A percentile compares a stretch with the other conserved stretches of the same genome.
Evolutionary conservation across 2,329 filamentous ascomycete genomes (phyloP).

Genomic region (Bertia moriformis): DNA sequence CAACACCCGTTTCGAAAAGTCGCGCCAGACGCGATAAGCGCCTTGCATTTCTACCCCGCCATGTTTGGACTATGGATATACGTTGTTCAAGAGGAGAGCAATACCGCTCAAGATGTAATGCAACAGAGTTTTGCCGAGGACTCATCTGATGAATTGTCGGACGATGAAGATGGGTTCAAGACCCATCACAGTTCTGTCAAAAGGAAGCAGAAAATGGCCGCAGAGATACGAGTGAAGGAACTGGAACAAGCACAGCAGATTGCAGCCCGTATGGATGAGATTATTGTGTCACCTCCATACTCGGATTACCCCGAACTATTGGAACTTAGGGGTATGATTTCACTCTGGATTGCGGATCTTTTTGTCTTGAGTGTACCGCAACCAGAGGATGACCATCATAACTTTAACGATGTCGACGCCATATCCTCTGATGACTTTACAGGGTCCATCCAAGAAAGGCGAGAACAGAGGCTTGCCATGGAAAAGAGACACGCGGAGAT

Average conservation of each 20-base stretch:
- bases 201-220: slow-evolving; percentile 18
- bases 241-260: slow-evolving; percentile 46
- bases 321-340: slow-evolving; percentile 58
- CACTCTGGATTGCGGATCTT: slow-evolving; percentile 63
- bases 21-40: slow-evolving; percentile 41
- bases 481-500: slow-evolving; percentile 15
- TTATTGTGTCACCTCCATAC: slow-evolving; percentile 58
- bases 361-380: slow-evolving; percentile 21
- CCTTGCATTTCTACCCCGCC: slow-evolving; percentile 67
- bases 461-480: slow-evolving; percentile 14
- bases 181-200: slow-evolving; percentile 1
- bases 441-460: slow-evolving; percentile 13
- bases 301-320: slow-evolving; percentile 53
- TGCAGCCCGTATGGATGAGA: slow-evolving; percentile 52
- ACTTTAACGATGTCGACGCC: slow-evolving; percentile 4
- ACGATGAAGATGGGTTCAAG: slow-evolving; percentile 11
- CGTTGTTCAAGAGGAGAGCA: slow-evolving; percentile 48
- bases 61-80: slow-evolving; percentile 74
- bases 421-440: slow-evolving; percentile 10
- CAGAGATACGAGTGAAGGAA: slow-evolving; percentile 29
- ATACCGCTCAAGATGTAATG: slow-evolving; percentile 22
- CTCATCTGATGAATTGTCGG: slow-evolving; percentile 7
- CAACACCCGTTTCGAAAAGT: slow-evolving; percentile 58
- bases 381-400: slow-evolving; percentile 5
- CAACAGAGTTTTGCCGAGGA: slow-evolving; percentile 13